phyloP scores from a whole-genome alignment of 1,284 basidiomycete species.

The Ustilago cynodontis region DNA sequence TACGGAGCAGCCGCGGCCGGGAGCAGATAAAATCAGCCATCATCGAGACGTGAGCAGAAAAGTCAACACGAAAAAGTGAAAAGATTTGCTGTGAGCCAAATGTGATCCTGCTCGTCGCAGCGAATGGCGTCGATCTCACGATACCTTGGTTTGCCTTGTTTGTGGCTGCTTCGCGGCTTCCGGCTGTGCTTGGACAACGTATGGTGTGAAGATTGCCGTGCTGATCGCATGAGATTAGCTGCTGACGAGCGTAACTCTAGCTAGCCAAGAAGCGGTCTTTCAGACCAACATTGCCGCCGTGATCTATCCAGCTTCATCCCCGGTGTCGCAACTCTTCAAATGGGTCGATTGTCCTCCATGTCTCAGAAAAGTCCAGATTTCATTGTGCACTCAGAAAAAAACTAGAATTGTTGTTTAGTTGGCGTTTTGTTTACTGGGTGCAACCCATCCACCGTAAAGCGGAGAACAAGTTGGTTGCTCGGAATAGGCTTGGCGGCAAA shows the following conservation, averaged over 20 bases:
- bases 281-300: background rate
- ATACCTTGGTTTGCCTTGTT: no score
- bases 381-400: background rate
- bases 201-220: no score
- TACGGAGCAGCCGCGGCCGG: no score
- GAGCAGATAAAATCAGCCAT: no score
- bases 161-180: no score
- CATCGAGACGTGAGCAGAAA: no score
- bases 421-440: no score
- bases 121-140: no score
- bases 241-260: background rate
- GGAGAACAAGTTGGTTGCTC: background rate
- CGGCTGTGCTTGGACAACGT: no score
- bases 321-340: background rate
- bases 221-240: background rate
- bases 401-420: background rate
- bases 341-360: background rate
- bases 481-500: background rate
- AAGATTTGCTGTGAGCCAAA: no score
- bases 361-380: conserved; percentile 6
- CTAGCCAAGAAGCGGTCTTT: background rate
- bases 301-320: background rate
- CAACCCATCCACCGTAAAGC: background rate
- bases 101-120: no score
- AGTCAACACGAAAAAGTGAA: no score